Evolutionary conservation across 306 rosid genomes (phyloP), one percentile per base, ranked within the genome.

Genomic region (Lathyrus sativus): DNA sequence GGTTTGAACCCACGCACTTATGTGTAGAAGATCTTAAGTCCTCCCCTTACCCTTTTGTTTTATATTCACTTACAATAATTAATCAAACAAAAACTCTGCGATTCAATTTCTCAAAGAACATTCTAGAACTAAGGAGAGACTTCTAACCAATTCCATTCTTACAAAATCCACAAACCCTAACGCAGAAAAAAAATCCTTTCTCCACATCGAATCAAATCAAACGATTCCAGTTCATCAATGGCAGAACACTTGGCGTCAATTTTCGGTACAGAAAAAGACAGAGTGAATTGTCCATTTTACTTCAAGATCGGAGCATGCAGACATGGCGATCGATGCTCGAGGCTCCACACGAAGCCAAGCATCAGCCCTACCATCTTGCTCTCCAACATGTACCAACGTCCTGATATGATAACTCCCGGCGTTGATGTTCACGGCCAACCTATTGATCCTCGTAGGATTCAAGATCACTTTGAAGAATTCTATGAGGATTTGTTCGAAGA

Each of bases 261-360:
- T 7, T 86, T 86, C 17, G 96, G 96, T 11, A 86, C 88, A 11
- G 91, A 88, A 82, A 88, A 86, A 68, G 96, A 86, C 80, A 54
- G 96, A 14, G 96, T 86, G 43, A 89, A 89, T 39, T 86, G 96
- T 41, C 89, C 96, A 6, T 89, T 89, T 80, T 89, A 86, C 77
- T 89, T 86, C 80, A 89, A 89, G 75, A 86, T 89, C 58, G 96
- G 96, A 9, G 96, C 96, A 5, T 89, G 96, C 39, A 77, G 95
- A 14, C 95, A 88, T 4, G 91, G 91, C 0, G 95, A 88, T 18
- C 81, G 91, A 15, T 88, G 91, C 54, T 84, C 91, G 0, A 72
- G 91, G 42, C 85, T 88, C 4, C 95, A 88, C 68, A 84, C 95
- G 0, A 88, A 88, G 62, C 95, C 96, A 18, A 80, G 89, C 55